A percentile compares a stretch with the other conserved stretches of the same genome.
These are phyloP conservation scores for Teratosphaeria viscida DNA, from an alignment of 2,329 filamentous ascomycete species.

Conservation along the genomic window DNA sequence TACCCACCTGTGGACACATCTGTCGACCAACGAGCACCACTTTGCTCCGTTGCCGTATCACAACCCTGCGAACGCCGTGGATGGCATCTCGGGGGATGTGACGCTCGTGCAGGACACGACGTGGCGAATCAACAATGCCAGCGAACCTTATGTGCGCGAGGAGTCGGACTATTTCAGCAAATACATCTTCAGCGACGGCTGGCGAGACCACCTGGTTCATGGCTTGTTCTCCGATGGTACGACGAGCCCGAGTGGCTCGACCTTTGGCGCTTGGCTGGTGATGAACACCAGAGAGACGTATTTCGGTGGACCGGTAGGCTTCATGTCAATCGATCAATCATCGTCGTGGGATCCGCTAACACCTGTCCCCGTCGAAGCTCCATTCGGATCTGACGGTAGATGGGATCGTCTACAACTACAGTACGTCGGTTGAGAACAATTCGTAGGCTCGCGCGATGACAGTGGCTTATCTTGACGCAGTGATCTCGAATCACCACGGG, in stretches of 20 bases:
- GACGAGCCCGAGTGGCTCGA: constrained; percentile 40
- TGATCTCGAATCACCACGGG: constrained; percentile 51
- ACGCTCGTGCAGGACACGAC: constrained; percentile 52
- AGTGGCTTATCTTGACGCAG: background rate
- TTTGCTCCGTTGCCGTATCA: constrained; percentile 40
- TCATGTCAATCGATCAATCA: background rate
- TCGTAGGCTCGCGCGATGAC: background rate
- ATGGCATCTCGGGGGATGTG: constrained; percentile 1
- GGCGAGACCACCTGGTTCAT: constrained; percentile 49
- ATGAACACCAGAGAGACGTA: constrained; percentile 56
- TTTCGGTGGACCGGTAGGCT: constrained; percentile 43
- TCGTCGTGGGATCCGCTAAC: background rate
- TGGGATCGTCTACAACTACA: constrained; percentile 57
- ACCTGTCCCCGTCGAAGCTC: constrained; percentile 18
- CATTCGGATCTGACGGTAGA: constrained; percentile 55
- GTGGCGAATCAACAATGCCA: constrained; percentile 48
- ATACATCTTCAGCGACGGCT: constrained; percentile 51
- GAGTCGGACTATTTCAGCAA: constrained; percentile 56
- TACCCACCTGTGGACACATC: constrained; percentile 50
- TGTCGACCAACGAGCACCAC: constrained; percentile 45
- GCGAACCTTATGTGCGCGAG: constrained; percentile 43
- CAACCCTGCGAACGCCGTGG: constrained; percentile 10
- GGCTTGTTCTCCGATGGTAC: constrained; percentile 44
- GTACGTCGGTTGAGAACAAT: constrained; percentile 13
- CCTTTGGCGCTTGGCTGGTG: constrained; percentile 52